Evolutionary conservation across 2,329 filamentous ascomycete genomes (phyloP), one percentile per base, ranked within the genome.

Genomic region (Gnomoniopsis sp.): DNA sequence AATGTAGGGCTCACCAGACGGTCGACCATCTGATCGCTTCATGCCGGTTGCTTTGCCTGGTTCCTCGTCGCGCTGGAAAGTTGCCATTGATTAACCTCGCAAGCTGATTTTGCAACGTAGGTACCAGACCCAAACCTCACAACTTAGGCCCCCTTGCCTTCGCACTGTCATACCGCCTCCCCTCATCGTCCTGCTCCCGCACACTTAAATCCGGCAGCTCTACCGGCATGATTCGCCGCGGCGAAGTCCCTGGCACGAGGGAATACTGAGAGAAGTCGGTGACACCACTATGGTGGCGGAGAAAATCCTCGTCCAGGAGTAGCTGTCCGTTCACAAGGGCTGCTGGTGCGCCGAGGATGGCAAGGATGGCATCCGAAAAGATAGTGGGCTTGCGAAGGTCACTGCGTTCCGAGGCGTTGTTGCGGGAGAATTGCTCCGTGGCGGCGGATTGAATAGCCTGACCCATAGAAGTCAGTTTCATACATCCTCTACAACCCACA

Each of bases 181-280:
- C 90, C 71, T 96, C 90, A 67, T 96, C 91, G 60, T 88, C 85
- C 72, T 96, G 89, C 74, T 95, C 91, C 8, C 77, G 81, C 4
- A 96, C 90, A 2, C 78, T 83, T 65, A 96, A 68, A 62, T 88
- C 82, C 0, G 91, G 91, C 61, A 95, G 77, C 58, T 77, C 70
- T 0, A 70, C 75, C 0, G 91, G 91, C 89, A 96, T 93, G 63
- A 96, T 96, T 21, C 91, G 77, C 58, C 91, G 75, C 0, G 91
- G 90, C 1, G 58, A 74, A 0, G 81, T 66, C 1, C 88, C 88
- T 0, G 81, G 75, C 1, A 93, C 78, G n/a, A 93, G 71, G 36
- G 79, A 83, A 69, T 96, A 96, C 66, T 85, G 82, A 0, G 79
- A 80, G 66, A 96, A 95, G 69, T 96, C 89, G 0, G 73, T 78